phyloP scores from a whole-genome alignment of 176 grass and related monocot genomes.

The Triticum urartu region DNA sequence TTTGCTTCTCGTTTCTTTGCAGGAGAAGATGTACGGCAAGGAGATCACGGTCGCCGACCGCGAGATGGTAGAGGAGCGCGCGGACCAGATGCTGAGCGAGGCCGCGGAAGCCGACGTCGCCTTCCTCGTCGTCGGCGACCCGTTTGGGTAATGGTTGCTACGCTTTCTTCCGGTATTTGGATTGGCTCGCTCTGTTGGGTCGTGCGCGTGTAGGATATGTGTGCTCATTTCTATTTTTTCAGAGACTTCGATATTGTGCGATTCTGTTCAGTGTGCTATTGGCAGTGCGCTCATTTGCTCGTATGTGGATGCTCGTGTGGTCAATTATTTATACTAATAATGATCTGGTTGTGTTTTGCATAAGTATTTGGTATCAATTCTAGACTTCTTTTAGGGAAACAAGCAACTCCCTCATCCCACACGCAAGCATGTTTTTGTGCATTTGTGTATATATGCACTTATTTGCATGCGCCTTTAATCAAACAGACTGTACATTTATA shows the following conservation, averaged over 20 bases:
- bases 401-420: not conserved
- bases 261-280: not conserved
- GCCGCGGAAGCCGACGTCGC: conserved; percentile 51
- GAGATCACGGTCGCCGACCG: conserved; percentile 77
- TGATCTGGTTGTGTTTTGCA: not conserved
- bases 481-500: not conserved
- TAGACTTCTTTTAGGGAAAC: not conserved
- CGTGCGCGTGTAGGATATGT: not conserved
- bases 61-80: conserved; percentile 93
- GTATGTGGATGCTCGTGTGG: not conserved
- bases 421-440: too few species aligned
- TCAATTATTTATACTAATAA: not conserved
- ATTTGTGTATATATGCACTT: not conserved
- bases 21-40: conserved; percentile 89
- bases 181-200: not conserved
- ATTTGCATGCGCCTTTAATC: not conserved
- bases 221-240: not conserved
- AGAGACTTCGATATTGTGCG: not conserved
- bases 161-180: not conserved
- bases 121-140: conserved; percentile 93
- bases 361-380: not conserved
- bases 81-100: conserved; percentile 61
- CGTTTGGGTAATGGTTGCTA: conserved; percentile 63
- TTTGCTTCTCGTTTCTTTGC: not conserved
- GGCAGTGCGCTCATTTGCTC: not conserved